A percentile compares a stretch with the other conserved stretches of the same genome.
phyloP scores from a whole-genome alignment of 441 rosid species.

The Gossypium trilobum region DNA sequence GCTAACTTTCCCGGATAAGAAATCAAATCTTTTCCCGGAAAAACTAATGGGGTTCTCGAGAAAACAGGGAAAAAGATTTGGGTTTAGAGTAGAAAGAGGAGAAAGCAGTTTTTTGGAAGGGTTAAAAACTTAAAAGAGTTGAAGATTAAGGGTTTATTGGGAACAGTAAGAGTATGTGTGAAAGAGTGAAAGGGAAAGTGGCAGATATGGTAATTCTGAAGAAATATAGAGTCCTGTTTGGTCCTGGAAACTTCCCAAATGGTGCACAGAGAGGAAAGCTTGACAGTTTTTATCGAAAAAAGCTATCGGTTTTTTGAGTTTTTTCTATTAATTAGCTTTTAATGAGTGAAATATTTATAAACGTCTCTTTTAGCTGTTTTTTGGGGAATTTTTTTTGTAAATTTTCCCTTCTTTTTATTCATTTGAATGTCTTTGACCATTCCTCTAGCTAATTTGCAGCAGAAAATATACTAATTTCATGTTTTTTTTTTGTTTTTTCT shows the following conservation, averaged over 20 bases:
- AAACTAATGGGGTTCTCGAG: background rate
- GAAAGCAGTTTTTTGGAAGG: background rate
- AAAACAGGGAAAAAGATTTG: slow-evolving; percentile 6
- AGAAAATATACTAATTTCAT: background rate
- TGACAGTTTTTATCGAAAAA: background rate
- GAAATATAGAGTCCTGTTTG: slow-evolving; percentile 29
- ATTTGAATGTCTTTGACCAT: background rate
- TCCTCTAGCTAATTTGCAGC: background rate
- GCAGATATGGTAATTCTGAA: background rate
- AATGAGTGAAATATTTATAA: background rate
- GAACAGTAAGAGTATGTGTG: slow-evolving; percentile 9
- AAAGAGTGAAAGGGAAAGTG: slow-evolving; percentile 8
- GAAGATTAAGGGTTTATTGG: slow-evolving; percentile 1
- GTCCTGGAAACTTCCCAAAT: slow-evolving; percentile 23
- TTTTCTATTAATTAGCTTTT: background rate
- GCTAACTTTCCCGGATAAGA: slow-evolving; percentile 17
- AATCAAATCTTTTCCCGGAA: slow-evolving; percentile 16
- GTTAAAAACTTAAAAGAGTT: background rate
- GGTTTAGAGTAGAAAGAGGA: background rate
- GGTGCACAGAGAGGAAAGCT: slow-evolving; percentile 7
- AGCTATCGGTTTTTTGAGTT: background rate
- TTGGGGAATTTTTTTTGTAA: background rate
- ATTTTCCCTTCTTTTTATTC: background rate
- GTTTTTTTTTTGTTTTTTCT: too few relatives aligned
- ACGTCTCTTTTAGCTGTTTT: background rate